Base-by-base conservation (phyloP, 2,329 filamentous ascomycete genomes). In the Sporothrix schenckii region DNA sequence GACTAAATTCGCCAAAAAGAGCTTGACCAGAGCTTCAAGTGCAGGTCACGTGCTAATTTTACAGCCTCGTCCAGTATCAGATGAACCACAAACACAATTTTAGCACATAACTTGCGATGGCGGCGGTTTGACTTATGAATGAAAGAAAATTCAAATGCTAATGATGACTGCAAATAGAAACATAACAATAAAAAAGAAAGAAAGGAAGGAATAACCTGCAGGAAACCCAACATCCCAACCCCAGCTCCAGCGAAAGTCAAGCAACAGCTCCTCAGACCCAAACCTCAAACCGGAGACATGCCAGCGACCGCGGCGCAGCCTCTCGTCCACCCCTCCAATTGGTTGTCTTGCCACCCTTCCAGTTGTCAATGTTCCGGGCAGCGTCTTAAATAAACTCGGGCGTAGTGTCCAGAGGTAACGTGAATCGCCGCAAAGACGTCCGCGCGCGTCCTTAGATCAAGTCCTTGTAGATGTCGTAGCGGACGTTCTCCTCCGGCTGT, bases 401-500 rank as follows among this genome's bases (percentile, higher is more conserved):
- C 7, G 53, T 16, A 27, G 13, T 4, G 44, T 1, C 14, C 14
- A 19, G 16, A 14, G 14, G 44, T 1, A 5, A 19, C 44, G 44
- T 49, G 14, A 16, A 14, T 13, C 44, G 44, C 44, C 14, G 19
- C 44, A 19, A 49, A 19, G 16, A 14, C 44, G 44, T 13, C 16
- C 44, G 44, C 13, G 44, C 13, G 6, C 14, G 14, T 49, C n/a
- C 66, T 69, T 34, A 73, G 34, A 74, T 72, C 9, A 66, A 73
- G 66, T 76, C 74, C 72, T 77, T 77, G 73, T 80, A 80, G 2
- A 77, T 74, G 21, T 76, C 72, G 44, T 76, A 80, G 72, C 77
- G 84, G 66, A 91, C 89, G 71, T 93, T 94, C 83, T 99, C 95
- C 4, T 92, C 88, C 53, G 95, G 95, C 80, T 99, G 95, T 14